phyloP scores from a whole-genome alignment of 805 yeast genomes.

The Candida namnaoensis region DNA sequence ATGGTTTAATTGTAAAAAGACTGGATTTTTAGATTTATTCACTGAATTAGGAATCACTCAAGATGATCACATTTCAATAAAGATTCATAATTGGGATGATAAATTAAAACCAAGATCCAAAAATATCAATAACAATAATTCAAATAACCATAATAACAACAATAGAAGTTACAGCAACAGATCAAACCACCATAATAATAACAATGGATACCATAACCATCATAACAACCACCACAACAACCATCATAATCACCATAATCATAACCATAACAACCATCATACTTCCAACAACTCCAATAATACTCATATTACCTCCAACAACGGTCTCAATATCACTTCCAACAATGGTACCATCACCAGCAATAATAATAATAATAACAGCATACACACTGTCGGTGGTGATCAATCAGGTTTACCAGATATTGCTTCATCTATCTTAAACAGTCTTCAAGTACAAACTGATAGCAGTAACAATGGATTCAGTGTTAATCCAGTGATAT shows the following conservation, averaged over 20 bases:
- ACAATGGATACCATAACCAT: neutral
- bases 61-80: slow-evolving; percentile 48
- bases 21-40: neutral
- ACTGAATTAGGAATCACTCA: slow-evolving; percentile 10
- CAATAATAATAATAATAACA: too few species aligned
- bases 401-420: neutral
- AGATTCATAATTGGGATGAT: slow-evolving; percentile 10
- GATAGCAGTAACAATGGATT: neutral
- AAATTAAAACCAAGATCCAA: slow-evolving; percentile 2
- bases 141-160: slow-evolving; percentile 1
- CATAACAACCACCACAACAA: neutral
- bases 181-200: neutral
- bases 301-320: slow-evolving; percentile 4
- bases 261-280: neutral
- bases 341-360: too few species aligned
- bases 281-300: slow-evolving; percentile 1
- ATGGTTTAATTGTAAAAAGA: neutral
- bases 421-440: neutral
- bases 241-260: neutral
- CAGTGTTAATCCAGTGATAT: too few species aligned
- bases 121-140: slow-evolving; percentile 1
- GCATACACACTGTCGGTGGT: too few species aligned
- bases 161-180: slow-evolving; percentile 2
- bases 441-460: neutral
- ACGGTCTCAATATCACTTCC: neutral